Conservation (phyloP, 2,329 filamentous ascomycete genomes). For the Grosmannia huntii region DNA sequence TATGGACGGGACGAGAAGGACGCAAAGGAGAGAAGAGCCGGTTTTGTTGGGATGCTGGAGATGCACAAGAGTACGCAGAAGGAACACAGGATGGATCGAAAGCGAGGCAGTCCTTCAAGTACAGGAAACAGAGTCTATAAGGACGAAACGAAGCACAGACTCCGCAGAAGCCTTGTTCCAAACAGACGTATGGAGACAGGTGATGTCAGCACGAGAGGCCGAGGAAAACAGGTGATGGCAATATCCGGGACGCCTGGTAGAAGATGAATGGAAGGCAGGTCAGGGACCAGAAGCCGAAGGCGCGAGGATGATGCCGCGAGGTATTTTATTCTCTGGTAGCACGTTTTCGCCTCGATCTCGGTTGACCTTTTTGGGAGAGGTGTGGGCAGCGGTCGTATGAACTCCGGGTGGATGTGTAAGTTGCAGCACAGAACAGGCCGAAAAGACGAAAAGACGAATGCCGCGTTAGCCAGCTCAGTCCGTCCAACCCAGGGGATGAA, state of each 20-base stretch:
- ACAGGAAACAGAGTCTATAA: background rate
- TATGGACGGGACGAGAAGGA: background rate
- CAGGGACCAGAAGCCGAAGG: background rate
- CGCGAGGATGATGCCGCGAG: background rate
- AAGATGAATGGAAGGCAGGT: background rate
- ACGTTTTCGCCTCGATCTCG: background rate
- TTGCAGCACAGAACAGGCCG: background rate
- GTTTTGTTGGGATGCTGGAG: background rate
- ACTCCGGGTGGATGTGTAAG: background rate
- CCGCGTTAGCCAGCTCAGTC: background rate
- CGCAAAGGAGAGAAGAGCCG: background rate
- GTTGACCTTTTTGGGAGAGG: background rate
- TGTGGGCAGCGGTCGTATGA: background rate
- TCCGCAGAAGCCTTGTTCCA: background rate
- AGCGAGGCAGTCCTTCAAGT: background rate
- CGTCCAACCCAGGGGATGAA: background rate
- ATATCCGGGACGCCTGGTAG: background rate
- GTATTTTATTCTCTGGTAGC: background rate
- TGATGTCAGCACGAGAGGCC: background rate
- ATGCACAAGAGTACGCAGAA: background rate
- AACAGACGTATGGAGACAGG: background rate
- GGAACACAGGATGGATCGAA: background rate
- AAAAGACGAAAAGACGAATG: background rate
- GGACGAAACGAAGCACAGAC: background rate
- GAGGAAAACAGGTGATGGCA: constrained; percentile 2